These are phyloP conservation scores for Sphagnum magellanicum DNA, from an alignment of 228 moss, liverwort and hornwort genomes.

Conservation along the genomic window DNA sequence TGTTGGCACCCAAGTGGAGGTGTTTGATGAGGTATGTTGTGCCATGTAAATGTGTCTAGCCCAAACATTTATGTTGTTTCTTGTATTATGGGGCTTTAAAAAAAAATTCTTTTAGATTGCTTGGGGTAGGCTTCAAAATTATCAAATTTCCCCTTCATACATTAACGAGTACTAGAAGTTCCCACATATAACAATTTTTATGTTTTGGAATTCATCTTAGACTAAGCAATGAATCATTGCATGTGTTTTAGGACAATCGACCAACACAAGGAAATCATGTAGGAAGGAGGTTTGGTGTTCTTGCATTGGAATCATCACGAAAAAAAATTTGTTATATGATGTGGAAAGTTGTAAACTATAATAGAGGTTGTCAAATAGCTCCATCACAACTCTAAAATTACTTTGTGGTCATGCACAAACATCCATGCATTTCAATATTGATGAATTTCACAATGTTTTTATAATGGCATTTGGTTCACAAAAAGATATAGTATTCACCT, in stretches of 20 bases:
- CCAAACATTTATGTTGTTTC: too few species aligned
- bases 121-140: too few species aligned
- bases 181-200: constrained; percentile 67
- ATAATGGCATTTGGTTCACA: too few species aligned
- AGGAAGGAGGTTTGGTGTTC: constrained; percentile 84
- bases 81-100: too few species aligned
- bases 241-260: constrained; percentile 71
- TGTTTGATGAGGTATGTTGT: too few species aligned
- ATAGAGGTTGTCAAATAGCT: constrained; percentile 77
- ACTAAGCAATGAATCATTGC: constrained; percentile 66
- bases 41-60: too few species aligned
- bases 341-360: constrained; percentile 77
- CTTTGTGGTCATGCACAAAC: constrained; percentile 86
- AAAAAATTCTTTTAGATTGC: too few species aligned
- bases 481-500: too few species aligned
- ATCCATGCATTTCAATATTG: constrained; percentile 90
- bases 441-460: constrained; percentile 18
- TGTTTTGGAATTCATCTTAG: constrained; percentile 88
- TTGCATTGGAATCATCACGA: constrained; percentile 65
- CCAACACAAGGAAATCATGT: constrained; percentile 91
- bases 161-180: constrained; percentile 57
- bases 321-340: constrained; percentile 88
- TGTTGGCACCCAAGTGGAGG: too few species aligned
- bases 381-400: constrained; percentile 48
- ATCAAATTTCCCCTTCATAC: constrained; percentile 73